These are phyloP conservation scores for Candida sakaeoensis DNA, from an alignment of 805 yeast species.

Conservation along the genomic window DNA sequence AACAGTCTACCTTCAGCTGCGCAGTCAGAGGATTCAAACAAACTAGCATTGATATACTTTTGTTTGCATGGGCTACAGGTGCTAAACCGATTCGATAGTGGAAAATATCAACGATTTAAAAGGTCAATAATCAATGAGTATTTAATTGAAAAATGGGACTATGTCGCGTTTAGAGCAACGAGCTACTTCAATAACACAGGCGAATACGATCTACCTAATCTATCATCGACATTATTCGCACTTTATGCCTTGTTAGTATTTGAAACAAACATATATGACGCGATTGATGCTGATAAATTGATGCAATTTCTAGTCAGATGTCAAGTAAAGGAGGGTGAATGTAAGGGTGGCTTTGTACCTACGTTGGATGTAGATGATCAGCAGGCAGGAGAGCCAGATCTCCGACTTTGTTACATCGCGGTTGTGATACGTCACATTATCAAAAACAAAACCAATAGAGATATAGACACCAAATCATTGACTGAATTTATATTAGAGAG, in stretches of 20 bases:
- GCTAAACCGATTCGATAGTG: slow-evolving; percentile 26
- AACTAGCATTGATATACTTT: slow-evolving; percentile 67
- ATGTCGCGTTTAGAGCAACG: slow-evolving; percentile 55
- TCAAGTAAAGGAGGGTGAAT: slow-evolving; percentile 41
- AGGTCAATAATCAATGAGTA: slow-evolving; percentile 46
- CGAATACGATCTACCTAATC: slow-evolving; percentile 56
- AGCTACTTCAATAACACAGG: slow-evolving; percentile 35
- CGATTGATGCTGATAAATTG: slow-evolving; percentile 43
- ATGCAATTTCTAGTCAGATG: slow-evolving; percentile 55
- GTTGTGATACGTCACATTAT: slow-evolving; percentile 54
- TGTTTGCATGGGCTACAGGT: slow-evolving; percentile 59
- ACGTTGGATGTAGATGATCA: slow-evolving; percentile 18
- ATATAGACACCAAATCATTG: slow-evolving; percentile 42
- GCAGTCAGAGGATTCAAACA: slow-evolving; percentile 66
- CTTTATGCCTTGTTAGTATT: slow-evolving; percentile 54
- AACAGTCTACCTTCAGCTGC: slow-evolving; percentile 50
- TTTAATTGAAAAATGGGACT: slow-evolving; percentile 32
- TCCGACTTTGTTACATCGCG: slow-evolving; percentile 75
- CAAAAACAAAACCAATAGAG: slow-evolving; percentile 20
- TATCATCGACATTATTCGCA: slow-evolving; percentile 78
- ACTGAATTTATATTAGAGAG: slow-evolving; percentile 28
- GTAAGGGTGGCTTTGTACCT: slow-evolving; percentile 33
- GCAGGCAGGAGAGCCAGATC: slow-evolving; percentile 63
- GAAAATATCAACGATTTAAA: slow-evolving; percentile 13
- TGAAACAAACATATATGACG: slow-evolving; percentile 34